phyloP scores from a whole-genome alignment of 768 basidiomycete genomes.

The Termitomyces sp. region DNA sequence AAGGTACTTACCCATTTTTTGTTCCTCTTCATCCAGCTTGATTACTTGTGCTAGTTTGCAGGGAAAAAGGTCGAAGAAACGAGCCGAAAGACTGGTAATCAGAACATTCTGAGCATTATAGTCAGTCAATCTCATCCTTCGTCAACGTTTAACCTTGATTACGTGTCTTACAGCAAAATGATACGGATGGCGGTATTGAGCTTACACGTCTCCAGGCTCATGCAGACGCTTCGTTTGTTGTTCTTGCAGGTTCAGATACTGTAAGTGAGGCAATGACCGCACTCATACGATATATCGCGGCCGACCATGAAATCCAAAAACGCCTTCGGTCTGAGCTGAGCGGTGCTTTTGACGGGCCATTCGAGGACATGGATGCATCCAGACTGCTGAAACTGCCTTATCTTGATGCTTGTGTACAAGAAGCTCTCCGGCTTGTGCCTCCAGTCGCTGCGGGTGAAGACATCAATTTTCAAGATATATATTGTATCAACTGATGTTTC shows the following conservation, averaged over 20 bases:
- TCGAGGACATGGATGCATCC: slow-evolving; percentile 12
- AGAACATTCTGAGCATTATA: slow-evolving; percentile 17
- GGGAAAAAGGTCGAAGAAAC: slow-evolving; percentile 13
- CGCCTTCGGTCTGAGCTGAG: slow-evolving; percentile 13
- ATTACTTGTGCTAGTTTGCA: slow-evolving; percentile 10
- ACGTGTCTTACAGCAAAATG: slow-evolving; percentile 15
- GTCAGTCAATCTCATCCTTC: slow-evolving; percentile 5
- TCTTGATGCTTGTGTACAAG: slow-evolving; percentile 17
- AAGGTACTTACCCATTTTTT: not conserved
- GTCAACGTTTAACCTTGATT: not conserved
- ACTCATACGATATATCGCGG: slow-evolving; percentile 13
- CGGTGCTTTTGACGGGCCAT: not conserved
- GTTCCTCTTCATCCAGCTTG: not conserved
- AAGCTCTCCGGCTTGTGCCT: slow-evolving; percentile 18
- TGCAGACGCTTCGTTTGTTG: slow-evolving; percentile 17
- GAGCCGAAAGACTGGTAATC: slow-evolving; percentile 2
- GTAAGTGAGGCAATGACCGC: slow-evolving; percentile 12
- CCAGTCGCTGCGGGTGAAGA: slow-evolving; percentile 17
- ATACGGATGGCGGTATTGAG: not conserved
- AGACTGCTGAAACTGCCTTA: slow-evolving; percentile 14
- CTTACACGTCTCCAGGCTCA: slow-evolving; percentile 13
- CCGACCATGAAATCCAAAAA: not conserved
- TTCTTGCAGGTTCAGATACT: slow-evolving; percentile 19
- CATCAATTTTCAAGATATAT: not conserved
- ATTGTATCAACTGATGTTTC: not conserved